Evolutionary conservation across 352 stramenopile genomes (phyloP), one percentile per base, ranked within the genome.

Genomic region (Phytophthora melonis): DNA sequence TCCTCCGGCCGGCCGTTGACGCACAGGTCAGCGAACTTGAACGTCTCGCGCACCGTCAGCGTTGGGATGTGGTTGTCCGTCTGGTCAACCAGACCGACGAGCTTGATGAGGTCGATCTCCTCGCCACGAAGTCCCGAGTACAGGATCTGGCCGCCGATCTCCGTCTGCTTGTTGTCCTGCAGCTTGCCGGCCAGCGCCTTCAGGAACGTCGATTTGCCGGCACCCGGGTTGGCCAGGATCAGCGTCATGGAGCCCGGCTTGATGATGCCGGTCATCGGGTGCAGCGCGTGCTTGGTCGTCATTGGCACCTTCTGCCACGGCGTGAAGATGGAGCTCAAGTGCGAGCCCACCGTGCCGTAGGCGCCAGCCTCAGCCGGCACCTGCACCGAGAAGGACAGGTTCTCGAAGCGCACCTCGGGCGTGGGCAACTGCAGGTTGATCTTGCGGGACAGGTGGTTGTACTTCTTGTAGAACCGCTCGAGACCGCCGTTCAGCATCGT

Each of bases 11-110:
- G 68, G 4, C 79, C 78, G 56, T 90, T 95, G 58, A 96, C 89
- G 69, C 91, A 98, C 77, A 97, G 89, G 69, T 97, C 97, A n/a
- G 96, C 92, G 79, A 99, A 99, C 62, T 95, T 81, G 63, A 86
- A 80, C 36, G 74, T 86, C 43, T 99, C 96, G 21, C 93, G 83
- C 0, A 99, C 97, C 5, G 96, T 99, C 16, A 99, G 77, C 23
- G 93, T 89, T 7, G 96, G 82, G 41, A 93, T 84, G 97, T 25
- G 23, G 50, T 88, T 85, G 74, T 99, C 97, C 19, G 77, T 83
- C 63, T 81, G 87, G 53, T 93, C 87, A 8, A 94, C 78, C 8
- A 94, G 77, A 0, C 85, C 85, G 0, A 83, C 85, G 5, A 93
- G 68, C 70, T 94, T 94, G 58, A 84, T 75, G 2, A 85, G 68